These are phyloP conservation scores for Phlebiopsis gigantea DNA, from an alignment of 768 basidiomycete genomes.

Conservation along the genomic window DNA sequence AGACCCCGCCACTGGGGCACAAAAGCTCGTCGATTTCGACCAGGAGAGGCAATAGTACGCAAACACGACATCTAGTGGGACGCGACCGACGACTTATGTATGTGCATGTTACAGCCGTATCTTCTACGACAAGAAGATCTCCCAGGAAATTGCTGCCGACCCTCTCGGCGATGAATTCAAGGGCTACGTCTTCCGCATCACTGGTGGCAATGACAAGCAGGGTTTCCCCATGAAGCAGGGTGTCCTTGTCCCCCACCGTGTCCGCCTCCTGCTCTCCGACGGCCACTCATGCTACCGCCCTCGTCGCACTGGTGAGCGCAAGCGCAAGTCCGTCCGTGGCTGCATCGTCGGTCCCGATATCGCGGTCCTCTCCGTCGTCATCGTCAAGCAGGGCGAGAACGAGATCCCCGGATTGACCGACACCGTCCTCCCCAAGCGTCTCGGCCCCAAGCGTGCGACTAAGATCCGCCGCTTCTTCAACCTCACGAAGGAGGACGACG, in stretches of 20 bases:
- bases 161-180: conserved; percentile 92
- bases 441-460: conserved; percentile 95
- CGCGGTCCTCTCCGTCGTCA: conserved; percentile 86
- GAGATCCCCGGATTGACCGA: conserved; percentile 93
- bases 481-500: conserved; percentile 96
- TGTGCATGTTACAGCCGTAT: conserved; percentile 56
- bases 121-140: conserved; percentile 97
- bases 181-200: conserved; percentile 95
- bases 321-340: conserved; percentile 97
- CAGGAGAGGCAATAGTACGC: conserved; percentile 77
- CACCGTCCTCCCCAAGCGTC: conserved; percentile 85
- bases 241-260: conserved; percentile 91
- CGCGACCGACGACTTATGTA: neutral
- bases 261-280: conserved; percentile 87
- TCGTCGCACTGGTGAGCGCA: conserved; percentile 91
- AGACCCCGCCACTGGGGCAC: conserved; percentile 96
- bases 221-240: conserved; percentile 99
- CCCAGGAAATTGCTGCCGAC: conserved; percentile 92
- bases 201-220: conserved; percentile 97
- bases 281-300: conserved; percentile 97
- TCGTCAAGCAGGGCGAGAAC: conserved; percentile 92
- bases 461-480: conserved; percentile 99
- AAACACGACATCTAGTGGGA: neutral
- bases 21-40: conserved; percentile 94
- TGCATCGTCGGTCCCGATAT: conserved; percentile 98